Percentiles rank a stretch among this genome's conserved stretches.
phyloP scores from a whole-genome alignment of 768 basidiomycete genomes.

The Candolleomyces efflorescens region DNA sequence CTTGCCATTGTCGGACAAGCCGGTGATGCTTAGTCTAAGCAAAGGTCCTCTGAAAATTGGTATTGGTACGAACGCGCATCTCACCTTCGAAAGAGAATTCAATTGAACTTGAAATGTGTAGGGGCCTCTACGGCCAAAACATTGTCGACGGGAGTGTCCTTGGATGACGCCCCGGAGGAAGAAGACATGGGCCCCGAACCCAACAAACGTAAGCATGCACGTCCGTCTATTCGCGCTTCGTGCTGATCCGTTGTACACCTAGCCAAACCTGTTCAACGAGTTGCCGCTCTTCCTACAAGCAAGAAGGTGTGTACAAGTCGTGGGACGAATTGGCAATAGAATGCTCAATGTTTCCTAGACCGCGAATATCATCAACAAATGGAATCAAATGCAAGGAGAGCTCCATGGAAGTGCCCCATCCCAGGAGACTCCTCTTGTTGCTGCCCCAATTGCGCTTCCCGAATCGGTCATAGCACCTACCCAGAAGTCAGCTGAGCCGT shows the following conservation, averaged over 20 bases:
- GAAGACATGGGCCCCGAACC: constrained; percentile 40
- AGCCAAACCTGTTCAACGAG: constrained; percentile 55
- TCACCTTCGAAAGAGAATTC: not conserved
- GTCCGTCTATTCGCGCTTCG: not conserved
- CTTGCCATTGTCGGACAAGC: constrained; percentile 74
- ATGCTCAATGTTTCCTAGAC: constrained; percentile 43
- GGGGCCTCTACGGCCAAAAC: constrained; percentile 27
- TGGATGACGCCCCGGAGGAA: constrained; percentile 50
- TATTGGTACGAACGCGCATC: constrained; percentile 19
- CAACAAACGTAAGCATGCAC: constrained; percentile 41
- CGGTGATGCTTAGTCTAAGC: constrained; percentile 73
- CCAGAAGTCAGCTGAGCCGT: constrained; percentile 20
- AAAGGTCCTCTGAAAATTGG: constrained; percentile 40
- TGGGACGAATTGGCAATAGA: not conserved
- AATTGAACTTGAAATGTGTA: constrained; percentile 7
- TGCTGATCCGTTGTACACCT: not conserved
- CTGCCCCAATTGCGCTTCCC: not conserved
- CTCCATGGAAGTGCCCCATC: constrained; percentile 28
- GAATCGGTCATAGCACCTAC: not conserved
- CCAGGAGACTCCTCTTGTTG: constrained; percentile 1
- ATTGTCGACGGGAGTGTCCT: constrained; percentile 59
- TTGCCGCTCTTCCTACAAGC: constrained; percentile 78
- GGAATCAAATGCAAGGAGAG: constrained; percentile 95
- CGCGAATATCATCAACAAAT: constrained; percentile 89
- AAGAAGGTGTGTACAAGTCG: constrained; percentile 57